Evolutionary conservation across 441 rosid species (phyloP).

Genomic region (Macaranga tanarius): DNA sequence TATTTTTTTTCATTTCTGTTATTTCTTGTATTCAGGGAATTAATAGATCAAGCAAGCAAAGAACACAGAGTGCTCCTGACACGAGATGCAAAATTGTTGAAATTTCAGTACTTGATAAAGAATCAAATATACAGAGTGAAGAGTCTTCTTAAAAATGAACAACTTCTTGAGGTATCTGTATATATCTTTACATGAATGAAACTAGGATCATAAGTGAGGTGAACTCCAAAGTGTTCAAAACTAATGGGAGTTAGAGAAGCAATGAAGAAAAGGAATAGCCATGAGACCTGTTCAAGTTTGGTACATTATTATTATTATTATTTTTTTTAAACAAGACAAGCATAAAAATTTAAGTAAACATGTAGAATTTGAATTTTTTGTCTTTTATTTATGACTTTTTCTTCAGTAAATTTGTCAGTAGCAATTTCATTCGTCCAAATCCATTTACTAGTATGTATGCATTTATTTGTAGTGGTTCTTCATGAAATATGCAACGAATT

Average conservation of each 20-base stretch:
- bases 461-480: neutral
- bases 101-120: slow-evolving; percentile 65
- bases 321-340: neutral
- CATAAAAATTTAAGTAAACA: neutral
- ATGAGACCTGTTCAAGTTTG: neutral
- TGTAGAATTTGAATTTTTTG: neutral
- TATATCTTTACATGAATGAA: no score
- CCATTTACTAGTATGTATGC: neutral
- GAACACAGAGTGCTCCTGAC: slow-evolving; percentile 83
- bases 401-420: neutral
- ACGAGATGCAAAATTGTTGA: slow-evolving; percentile 81
- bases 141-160: slow-evolving; percentile 83
- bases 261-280: neutral
- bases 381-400: neutral
- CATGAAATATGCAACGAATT: neutral
- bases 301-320: no score
- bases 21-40: slow-evolving; percentile 49
- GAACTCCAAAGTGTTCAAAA: neutral
- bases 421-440: neutral
- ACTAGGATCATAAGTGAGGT: neutral
- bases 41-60: slow-evolving; percentile 69
- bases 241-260: neutral
- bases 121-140: slow-evolving; percentile 78
- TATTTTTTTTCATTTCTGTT: slow-evolving; percentile 14
- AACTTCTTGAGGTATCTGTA: slow-evolving; percentile 72